phyloP scores from a whole-genome alignment of 331 rosid genomes.

The Acacia pycnantha region DNA sequence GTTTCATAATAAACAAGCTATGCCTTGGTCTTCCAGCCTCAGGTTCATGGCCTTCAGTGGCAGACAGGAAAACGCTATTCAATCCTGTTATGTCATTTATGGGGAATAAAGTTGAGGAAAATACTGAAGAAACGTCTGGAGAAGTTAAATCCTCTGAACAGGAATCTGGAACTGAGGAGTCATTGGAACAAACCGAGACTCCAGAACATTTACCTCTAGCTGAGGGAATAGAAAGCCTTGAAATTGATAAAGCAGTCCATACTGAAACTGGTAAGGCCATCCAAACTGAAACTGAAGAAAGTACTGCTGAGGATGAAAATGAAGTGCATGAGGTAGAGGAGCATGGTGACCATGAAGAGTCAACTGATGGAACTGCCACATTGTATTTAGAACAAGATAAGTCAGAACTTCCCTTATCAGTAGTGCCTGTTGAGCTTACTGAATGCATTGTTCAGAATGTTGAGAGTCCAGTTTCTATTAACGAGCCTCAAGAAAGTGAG shows the following conservation, averaged over 20 bases:
- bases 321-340: conserved; percentile 31
- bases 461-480: conserved; percentile 32
- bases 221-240: conserved; percentile 45
- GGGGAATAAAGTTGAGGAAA: conserved; percentile 68
- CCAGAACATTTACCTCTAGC: conserved; percentile 33
- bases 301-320: conserved; percentile 29
- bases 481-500: conserved; percentile 36
- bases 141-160: conserved; percentile 40
- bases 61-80: conserved; percentile 62
- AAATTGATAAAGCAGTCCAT: conserved; percentile 35
- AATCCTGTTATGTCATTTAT: conserved; percentile 87
- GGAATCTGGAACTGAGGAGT: conserved; percentile 40
- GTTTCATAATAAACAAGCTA: conserved; percentile 30
- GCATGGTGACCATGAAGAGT: conserved; percentile 29
- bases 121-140: conserved; percentile 43
- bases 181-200: conserved; percentile 46
- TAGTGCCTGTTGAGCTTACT: conserved; percentile 33
- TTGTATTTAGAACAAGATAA: conserved; percentile 30
- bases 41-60: conserved; percentile 70
- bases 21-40: conserved; percentile 53
- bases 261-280: conserved; percentile 37
- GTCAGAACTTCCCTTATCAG: conserved; percentile 34
- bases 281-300: conserved; percentile 33
- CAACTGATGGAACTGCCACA: conserved; percentile 31
- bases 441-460: conserved; percentile 37